Conservation (phyloP, 768 basidiomycete genomes). For the Amanita subjunquillea region DNA sequence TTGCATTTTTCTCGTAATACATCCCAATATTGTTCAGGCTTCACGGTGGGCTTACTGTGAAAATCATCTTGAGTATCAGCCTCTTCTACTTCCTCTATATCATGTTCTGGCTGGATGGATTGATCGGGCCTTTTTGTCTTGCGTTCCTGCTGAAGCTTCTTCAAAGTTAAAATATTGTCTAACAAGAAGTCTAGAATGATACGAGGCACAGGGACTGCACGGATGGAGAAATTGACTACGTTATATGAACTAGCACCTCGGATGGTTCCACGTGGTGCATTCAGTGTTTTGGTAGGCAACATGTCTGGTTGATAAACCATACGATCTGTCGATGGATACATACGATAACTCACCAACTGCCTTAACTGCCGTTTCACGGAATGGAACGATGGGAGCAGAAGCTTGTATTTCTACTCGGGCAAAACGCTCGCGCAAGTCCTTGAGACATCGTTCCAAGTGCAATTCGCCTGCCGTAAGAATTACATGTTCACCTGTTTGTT, state of each 20-base stretch:
- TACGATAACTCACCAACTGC: slow-evolving; percentile 43
- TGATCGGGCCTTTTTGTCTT: slow-evolving; percentile 18
- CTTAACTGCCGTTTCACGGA: slow-evolving; percentile 88
- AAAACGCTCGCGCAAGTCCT: slow-evolving; percentile 93
- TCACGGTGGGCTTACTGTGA: slow-evolving; percentile 51
- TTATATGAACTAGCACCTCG: slow-evolving; percentile 57
- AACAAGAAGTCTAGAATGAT: slow-evolving; percentile 66
- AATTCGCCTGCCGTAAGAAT: slow-evolving; percentile 94
- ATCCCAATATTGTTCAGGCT: slow-evolving; percentile 74
- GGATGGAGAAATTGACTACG: slow-evolving; percentile 72
- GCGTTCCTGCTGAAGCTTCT: slow-evolving; percentile 43
- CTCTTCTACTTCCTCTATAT: slow-evolving; percentile 21
- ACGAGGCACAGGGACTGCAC: slow-evolving; percentile 74
- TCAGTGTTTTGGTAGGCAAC: slow-evolving; percentile 68
- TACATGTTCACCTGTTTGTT: slow-evolving; percentile 95
- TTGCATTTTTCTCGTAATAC: slow-evolving; percentile 52
- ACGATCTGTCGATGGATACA: background rate
- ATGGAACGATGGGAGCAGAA: slow-evolving; percentile 94
- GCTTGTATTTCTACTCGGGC: slow-evolving; percentile 88
- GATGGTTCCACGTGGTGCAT: slow-evolving; percentile 69
- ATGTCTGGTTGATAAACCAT: slow-evolving; percentile 51
- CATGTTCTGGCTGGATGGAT: slow-evolving; percentile 12
- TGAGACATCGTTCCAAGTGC: slow-evolving; percentile 94
- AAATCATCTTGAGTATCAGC: slow-evolving; percentile 47
- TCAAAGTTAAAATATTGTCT: slow-evolving; percentile 57